Conservation (phyloP, 1,139 yeast genomes). For the Pichia norvegensis region DNA sequence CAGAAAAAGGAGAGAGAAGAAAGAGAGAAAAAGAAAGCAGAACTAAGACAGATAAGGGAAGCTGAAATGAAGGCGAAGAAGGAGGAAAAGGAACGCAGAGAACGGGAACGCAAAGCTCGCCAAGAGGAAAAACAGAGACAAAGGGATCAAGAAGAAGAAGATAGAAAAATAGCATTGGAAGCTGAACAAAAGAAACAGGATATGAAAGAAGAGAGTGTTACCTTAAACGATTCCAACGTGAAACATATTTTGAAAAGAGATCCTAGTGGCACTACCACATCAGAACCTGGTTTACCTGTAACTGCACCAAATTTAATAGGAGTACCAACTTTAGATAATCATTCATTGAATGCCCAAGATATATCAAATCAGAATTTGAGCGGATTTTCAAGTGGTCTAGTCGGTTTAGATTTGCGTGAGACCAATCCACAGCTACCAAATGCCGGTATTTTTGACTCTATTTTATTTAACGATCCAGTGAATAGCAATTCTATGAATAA, state of each 20-base stretch:
- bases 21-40: conserved; percentile 26
- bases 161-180: conserved; percentile 1
- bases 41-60: conserved; percentile 25
- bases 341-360: background rate
- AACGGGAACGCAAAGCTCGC: conserved; percentile 5
- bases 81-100: conserved; percentile 18
- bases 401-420: background rate
- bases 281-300: background rate
- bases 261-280: background rate
- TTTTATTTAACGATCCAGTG: background rate
- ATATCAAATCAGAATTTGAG: background rate
- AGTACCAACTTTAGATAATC: no score
- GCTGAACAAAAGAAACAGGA: background rate
- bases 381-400: background rate
- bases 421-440: background rate
- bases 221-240: background rate
- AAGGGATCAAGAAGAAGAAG: conserved; percentile 13
- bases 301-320: no score
- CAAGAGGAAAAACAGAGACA: background rate
- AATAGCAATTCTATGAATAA: background rate
- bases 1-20: conserved; percentile 33
- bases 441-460: conserved; percentile 3
- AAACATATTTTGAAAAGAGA: background rate
- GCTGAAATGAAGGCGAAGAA: conserved; percentile 26
- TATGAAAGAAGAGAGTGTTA: no score